Conservation (phyloP, 2,329 filamentous ascomycete genomes). For the Pleoardoris graminearum region DNA sequence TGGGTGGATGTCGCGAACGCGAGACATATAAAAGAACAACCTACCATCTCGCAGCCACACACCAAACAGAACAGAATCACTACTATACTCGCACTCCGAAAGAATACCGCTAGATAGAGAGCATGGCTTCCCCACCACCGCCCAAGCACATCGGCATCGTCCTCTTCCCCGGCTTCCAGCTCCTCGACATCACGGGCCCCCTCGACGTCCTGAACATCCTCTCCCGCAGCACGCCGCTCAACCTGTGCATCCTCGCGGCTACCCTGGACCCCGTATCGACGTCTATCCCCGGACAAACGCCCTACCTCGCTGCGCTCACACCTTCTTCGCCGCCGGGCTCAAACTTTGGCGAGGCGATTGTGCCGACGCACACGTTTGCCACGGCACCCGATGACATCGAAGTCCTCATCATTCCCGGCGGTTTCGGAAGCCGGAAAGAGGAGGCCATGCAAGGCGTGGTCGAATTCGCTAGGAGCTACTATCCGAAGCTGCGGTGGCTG, state of each 20-base stretch:
- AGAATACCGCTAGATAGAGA: too few species aligned
- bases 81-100: too few species aligned
- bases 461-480: slow-evolving; percentile 52
- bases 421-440: slow-evolving; percentile 51
- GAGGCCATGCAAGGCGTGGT: slow-evolving; percentile 44
- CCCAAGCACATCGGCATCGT: slow-evolving; percentile 39
- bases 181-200: slow-evolving; percentile 49
- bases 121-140: too few species aligned
- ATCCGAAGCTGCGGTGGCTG: slow-evolving; percentile 57
- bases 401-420: slow-evolving; percentile 69
- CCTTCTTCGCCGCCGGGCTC: slow-evolving; percentile 34
- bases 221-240: slow-evolving; percentile 28
- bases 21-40: too few species aligned
- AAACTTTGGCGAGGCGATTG: slow-evolving; percentile 43
- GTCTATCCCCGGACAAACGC: slow-evolving; percentile 12
- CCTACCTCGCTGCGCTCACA: slow-evolving; percentile 8
- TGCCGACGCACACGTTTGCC: slow-evolving; percentile 61
- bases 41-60: too few species aligned
- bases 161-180: slow-evolving; percentile 46
- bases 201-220: slow-evolving; percentile 52
- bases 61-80: too few species aligned
- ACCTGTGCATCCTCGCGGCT: slow-evolving; percentile 40
- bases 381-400: slow-evolving; percentile 57
- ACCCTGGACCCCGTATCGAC: slow-evolving; percentile 43
- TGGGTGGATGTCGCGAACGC: too few species aligned